Base-by-base conservation (phyloP, 2,329 filamentous ascomycete species). In the Cladophialophora exuberans region DNA sequence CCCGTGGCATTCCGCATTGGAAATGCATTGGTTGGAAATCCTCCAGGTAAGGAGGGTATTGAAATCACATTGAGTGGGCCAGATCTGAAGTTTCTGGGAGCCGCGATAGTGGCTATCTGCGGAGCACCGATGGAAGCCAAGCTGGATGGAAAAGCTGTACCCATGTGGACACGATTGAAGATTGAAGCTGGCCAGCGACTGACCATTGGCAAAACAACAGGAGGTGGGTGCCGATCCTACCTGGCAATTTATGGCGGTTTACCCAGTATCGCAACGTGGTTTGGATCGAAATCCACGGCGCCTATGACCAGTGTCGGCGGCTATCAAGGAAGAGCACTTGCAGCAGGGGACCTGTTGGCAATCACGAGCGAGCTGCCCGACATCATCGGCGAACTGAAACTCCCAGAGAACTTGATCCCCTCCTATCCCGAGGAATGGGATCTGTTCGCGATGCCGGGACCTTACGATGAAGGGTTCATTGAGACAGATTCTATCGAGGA, bases 11-110 rank as follows among this genome's bases (percentile, higher is more conserved):
- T 81, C 41, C 77, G 78, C 20, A 73, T 84, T 23, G 83, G 81
- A 2, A 87, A 87, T 59, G 70, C 79, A 17, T 72, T 87, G 1
- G 83, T 82, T 0, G 83, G 82, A 0, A 86, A 87, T 49, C 61
- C 73, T 0, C 64, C 72, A 0, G 75, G 73, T 0, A 75, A 69
- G 3, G 84, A 84, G 65, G 76, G 74, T 0, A 67, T 87, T 0
- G 84, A 87, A 61, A 81, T 85, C 22, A 86, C 83, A 0, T 62
- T 85, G 13, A 78, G 74, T 11, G 84, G 84, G 0, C 83, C 84
- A 0, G 81, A 84, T 26, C 66, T 87, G 17, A 70, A 72, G 0
- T 86, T 86, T 61, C 66, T 81, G 3, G 74, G 73, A 2, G 69
- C 77, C 11, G 83, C 82, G 1, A 69, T 83, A 1, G 72, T 86